These are phyloP conservation scores for Margaritispora aquatica DNA, from an alignment of 495 filamentous ascomycete genomes.

Conservation along the genomic window DNA sequence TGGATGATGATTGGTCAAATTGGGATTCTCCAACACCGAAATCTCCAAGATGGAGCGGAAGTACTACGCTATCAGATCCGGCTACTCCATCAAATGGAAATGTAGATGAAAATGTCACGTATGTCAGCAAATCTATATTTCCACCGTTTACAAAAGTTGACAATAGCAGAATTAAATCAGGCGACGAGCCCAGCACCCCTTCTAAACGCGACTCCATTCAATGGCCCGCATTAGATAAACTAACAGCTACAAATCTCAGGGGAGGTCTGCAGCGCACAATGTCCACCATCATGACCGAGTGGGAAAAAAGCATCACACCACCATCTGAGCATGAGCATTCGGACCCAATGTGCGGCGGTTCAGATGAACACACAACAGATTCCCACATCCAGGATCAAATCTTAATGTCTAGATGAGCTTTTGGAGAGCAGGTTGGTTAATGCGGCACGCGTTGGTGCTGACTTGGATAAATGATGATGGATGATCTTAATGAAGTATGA, in stretches of 20 bases:
- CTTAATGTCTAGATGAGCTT: neutral
- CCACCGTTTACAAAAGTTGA: conserved; percentile 1
- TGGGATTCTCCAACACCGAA: conserved; percentile 57
- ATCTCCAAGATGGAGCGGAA: conserved; percentile 43
- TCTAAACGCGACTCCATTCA: conserved; percentile 48
- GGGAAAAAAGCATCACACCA: conserved; percentile 44
- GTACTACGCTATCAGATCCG: conserved; percentile 28
- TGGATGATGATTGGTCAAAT: conserved; percentile 66
- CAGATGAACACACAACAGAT: neutral
- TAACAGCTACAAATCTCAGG: conserved; percentile 50
- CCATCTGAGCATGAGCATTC: conserved; percentile 8
- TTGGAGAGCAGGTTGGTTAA: neutral
- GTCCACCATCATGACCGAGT: conserved; percentile 61
- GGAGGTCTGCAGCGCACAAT: conserved; percentile 53
- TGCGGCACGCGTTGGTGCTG: neutral
- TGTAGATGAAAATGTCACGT: conserved; percentile 49
- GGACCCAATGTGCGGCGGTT: neutral
- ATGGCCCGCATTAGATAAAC: conserved; percentile 57
- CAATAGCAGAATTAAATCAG: conserved; percentile 33
- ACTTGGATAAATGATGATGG: neutral
- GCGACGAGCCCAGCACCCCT: conserved; percentile 11
- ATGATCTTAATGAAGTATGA: neutral
- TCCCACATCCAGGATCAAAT: neutral
- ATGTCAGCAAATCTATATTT: conserved; percentile 25
- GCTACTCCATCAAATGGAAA: conserved; percentile 42